Evolutionary conservation across 352 stramenopile species (phyloP), one percentile per base, ranked within the genome.

Genomic region (Globisporangium parvum): DNA sequence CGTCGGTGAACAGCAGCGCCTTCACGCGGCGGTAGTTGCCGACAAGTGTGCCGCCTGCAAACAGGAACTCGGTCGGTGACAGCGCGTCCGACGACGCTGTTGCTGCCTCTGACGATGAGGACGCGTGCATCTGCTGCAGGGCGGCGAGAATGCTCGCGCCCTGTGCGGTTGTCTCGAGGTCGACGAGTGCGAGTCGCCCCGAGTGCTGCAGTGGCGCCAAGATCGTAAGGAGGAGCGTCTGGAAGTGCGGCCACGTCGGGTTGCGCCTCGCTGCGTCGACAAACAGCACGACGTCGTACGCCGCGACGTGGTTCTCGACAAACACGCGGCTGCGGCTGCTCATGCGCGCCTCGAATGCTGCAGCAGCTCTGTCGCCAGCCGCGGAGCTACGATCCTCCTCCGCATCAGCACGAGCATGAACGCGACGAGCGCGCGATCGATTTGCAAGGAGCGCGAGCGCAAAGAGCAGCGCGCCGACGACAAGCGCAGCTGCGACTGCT

Each of bases 101-200:
- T 47, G n/a, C 0, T 63, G 41, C 21, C 18, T 18, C 11, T 14
- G 9, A 11, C 9, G 11, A 17, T 35, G 23, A 11, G 15, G 23
- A 26, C 50, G 26, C 49, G 50, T 9, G 21, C 39, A 53, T 35
- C 9, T 62, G 41, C 18, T 51, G 48, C 14, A 76, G 52, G 21
- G 47, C 59, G 28, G 60, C 44, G 14, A 73, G 53, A 2, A 77
- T 59, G 14, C 52, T 53, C 14, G 50, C 61, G 14, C 69, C 69
- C 6, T 67, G 62, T n/a, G 63, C 69, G 5, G 55, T 69, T 14
- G 45, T 53, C 18, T 47, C 37, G 49, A 77, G 48, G 40, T 77
- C 56, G 31, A 77, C 66, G 35, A 71, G 44, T 3, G 40, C 21
- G 39, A 62, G 23, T 1, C 37, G 6, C 6, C 37, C 20, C 14